Conservation (phyloP, 2,329 filamentous ascomycete species). For the Ceratocystis eucalypticola region DNA sequence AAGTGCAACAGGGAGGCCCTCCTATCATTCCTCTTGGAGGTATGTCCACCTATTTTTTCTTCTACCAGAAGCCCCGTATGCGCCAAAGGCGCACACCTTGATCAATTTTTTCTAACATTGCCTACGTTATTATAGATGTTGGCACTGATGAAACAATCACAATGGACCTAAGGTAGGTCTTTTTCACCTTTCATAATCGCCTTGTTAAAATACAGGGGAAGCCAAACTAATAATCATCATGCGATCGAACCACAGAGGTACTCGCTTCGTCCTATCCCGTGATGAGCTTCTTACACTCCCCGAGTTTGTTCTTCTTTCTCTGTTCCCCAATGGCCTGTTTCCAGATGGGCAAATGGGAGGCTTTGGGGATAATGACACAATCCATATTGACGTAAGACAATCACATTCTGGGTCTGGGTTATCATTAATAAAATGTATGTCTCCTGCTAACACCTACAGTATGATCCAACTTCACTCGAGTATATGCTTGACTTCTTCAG, state of each 20-base stretch:
- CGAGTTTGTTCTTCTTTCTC: slow-evolving; percentile 92
- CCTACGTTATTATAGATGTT: slow-evolving; percentile 41
- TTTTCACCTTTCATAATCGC: not conserved
- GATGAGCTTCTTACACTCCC: slow-evolving; percentile 91
- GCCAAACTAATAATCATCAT: no score
- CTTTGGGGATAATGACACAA: slow-evolving; percentile 83
- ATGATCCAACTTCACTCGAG: slow-evolving; percentile 87
- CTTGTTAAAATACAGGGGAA: not conserved
- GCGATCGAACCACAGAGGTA: slow-evolving; percentile 48
- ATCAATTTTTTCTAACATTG: slow-evolving; percentile 20
- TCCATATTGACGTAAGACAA: slow-evolving; percentile 85
- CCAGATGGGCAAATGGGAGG: slow-evolving; percentile 92
- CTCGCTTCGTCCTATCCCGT: slow-evolving; percentile 81
- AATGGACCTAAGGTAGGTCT: slow-evolving; percentile 90
- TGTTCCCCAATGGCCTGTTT: slow-evolving; percentile 96
- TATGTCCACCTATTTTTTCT: slow-evolving; percentile 29
- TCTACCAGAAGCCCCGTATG: not conserved
- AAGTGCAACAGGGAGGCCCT: slow-evolving; percentile 87
- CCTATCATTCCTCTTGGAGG: slow-evolving; percentile 82
- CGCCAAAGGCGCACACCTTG: not conserved
- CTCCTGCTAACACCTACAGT: slow-evolving; percentile 39
- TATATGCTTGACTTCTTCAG: slow-evolving; percentile 99
- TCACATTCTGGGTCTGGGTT: not conserved
- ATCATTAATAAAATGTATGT: not conserved
- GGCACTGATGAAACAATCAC: slow-evolving; percentile 88